Evolutionary conservation across 208 protist species (phyloP).

Genomic region (Wallacemonas sp.): DNA sequence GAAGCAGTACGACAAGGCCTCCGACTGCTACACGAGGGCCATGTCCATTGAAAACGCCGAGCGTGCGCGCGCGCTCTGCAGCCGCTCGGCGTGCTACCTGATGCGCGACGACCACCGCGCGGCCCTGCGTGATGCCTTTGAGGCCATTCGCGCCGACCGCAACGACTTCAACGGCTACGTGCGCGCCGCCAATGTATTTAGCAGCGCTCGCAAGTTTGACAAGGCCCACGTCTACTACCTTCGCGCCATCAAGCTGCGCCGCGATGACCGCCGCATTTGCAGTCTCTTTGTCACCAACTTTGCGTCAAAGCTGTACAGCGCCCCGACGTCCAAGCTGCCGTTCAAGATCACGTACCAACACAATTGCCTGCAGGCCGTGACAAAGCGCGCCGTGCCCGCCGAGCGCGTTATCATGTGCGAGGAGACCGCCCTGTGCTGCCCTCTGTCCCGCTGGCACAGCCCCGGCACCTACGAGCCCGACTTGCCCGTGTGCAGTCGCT

Average conservation of each 20-base stretch:
- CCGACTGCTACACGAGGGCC: conserved; percentile 71
- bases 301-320: conserved; percentile 65
- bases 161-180: conserved; percentile 73
- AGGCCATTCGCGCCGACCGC: conserved; percentile 56
- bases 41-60: conserved; percentile 62
- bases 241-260: conserved; percentile 48
- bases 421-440: conserved; percentile 20
- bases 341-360: conserved; percentile 30
- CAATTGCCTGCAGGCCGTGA: conserved; percentile 27
- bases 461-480: neutral
- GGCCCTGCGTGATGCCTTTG: conserved; percentile 50
- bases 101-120: conserved; percentile 49
- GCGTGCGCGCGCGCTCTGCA: conserved; percentile 62
- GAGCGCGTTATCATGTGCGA: conserved; percentile 9
- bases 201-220: conserved; percentile 61
- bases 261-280: conserved; percentile 41
- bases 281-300: conserved; percentile 60
- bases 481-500: conserved; percentile 53
- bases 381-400: neutral
- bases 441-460: conserved; percentile 11
- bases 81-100: conserved; percentile 70
- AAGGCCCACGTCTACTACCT: conserved; percentile 73
- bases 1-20: conserved; percentile 57
- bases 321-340: conserved; percentile 29
- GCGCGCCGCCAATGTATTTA: conserved; percentile 75